Evolutionary conservation across 2,329 filamentous ascomycete species (phyloP).

Genomic region (Xylaria sp.): DNA sequence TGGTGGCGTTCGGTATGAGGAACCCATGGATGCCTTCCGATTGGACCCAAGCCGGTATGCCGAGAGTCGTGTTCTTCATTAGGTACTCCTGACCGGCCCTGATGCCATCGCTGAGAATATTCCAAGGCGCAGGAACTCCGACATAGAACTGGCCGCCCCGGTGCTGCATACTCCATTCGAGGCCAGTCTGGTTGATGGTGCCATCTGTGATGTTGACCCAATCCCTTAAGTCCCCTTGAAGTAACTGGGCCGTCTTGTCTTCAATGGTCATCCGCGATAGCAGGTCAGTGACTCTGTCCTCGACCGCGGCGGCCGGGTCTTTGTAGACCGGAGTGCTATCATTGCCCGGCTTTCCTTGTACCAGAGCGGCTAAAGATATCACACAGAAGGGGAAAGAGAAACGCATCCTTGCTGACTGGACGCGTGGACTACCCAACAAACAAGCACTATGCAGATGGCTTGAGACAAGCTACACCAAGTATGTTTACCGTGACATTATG

Average conservation of each 20-base stretch:
- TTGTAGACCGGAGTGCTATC: slow-evolving; percentile 57
- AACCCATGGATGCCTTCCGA: slow-evolving; percentile 77
- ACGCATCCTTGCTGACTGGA: slow-evolving; percentile 26
- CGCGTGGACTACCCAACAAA: not conserved
- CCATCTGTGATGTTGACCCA: slow-evolving; percentile 72
- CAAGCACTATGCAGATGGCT: slow-evolving; percentile 2
- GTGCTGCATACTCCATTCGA: slow-evolving; percentile 67
- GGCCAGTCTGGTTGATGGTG: slow-evolving; percentile 67
- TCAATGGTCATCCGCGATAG: slow-evolving; percentile 73
- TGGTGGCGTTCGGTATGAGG: slow-evolving; percentile 71
- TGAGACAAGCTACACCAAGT: not conserved
- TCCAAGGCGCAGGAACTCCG: slow-evolving; percentile 66
- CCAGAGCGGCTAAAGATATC: slow-evolving; percentile 20
- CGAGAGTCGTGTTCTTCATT: slow-evolving; percentile 65
- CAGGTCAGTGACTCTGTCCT: slow-evolving; percentile 68
- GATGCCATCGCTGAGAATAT: slow-evolving; percentile 64
- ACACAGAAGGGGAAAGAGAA: slow-evolving; percentile 17
- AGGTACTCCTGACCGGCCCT: slow-evolving; percentile 71
- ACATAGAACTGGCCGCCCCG: slow-evolving; percentile 74
- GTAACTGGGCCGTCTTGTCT: slow-evolving; percentile 72
- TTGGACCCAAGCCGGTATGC: slow-evolving; percentile 74
- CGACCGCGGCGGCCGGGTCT: slow-evolving; percentile 62
- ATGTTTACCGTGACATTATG: not conserved
- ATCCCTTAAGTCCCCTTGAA: slow-evolving; percentile 72
- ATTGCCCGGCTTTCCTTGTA: slow-evolving; percentile 19